phyloP scores from a whole-genome alignment of 257 asterid genomes.

The Ballota nigra region DNA sequence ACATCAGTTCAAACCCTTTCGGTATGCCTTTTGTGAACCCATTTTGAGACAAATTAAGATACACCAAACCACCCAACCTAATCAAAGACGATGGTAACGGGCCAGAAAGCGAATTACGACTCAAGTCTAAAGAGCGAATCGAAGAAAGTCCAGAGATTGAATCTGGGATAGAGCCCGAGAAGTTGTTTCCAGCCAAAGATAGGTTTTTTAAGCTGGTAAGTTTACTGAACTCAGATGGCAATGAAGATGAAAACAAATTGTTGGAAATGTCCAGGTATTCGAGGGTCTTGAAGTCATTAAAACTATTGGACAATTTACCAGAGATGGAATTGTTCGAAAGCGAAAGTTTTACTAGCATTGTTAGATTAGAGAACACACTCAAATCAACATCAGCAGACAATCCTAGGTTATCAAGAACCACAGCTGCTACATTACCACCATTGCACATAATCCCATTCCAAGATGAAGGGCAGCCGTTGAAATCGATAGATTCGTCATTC shows the following conservation, averaged over 20 bases:
- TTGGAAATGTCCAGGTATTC: slow-evolving; percentile 77
- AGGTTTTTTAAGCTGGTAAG: slow-evolving; percentile 58
- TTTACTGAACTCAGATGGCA: slow-evolving; percentile 72
- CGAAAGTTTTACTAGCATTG: slow-evolving; percentile 89
- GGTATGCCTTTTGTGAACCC: slow-evolving; percentile 63
- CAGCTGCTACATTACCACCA: slow-evolving; percentile 93
- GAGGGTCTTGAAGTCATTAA: slow-evolving; percentile 68
- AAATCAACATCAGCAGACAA: slow-evolving; percentile 72
- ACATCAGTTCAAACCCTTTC: slow-evolving; percentile 77
- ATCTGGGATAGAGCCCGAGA: slow-evolving; percentile 74
- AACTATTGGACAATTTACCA: slow-evolving; percentile 52
- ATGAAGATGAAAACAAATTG: slow-evolving; percentile 58
- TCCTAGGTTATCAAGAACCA: slow-evolving; percentile 78
- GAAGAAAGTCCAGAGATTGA: slow-evolving; percentile 60
- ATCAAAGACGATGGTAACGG: slow-evolving; percentile 57
- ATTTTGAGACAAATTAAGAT: slow-evolving; percentile 73
- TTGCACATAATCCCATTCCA: slow-evolving; percentile 98
- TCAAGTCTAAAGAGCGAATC: slow-evolving; percentile 64
- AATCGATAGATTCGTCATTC: slow-evolving; percentile 96
- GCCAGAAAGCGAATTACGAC: slow-evolving; percentile 74
- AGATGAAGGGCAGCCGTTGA: slow-evolving; percentile 95
- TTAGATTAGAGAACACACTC: slow-evolving; percentile 69
- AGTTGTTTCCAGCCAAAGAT: slow-evolving; percentile 81
- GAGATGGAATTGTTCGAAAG: slow-evolving; percentile 75
- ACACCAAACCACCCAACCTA: slow-evolving; percentile 50